phyloP scores from a whole-genome alignment of 768 basidiomycete species.

The Galerina marginata region DNA sequence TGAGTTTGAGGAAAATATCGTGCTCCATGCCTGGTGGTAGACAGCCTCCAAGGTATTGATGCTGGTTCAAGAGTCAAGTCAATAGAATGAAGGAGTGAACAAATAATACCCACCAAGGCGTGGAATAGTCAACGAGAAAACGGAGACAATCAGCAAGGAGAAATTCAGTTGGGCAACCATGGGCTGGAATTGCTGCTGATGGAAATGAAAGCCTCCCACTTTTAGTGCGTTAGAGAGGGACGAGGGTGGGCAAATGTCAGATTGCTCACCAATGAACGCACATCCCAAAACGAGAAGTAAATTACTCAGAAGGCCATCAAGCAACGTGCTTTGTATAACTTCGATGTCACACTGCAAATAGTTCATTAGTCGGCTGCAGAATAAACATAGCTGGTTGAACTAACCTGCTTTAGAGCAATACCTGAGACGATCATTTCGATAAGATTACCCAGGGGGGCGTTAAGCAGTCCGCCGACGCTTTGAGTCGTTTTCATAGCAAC shows the following conservation, averaged over 20 bases:
- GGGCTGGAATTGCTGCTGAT: slow-evolving; percentile 56
- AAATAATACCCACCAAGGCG: slow-evolving; percentile 50
- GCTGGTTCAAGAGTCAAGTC: slow-evolving; percentile 29
- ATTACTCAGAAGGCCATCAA: slow-evolving; percentile 63
- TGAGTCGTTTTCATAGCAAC: slow-evolving; percentile 53
- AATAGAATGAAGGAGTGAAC: slow-evolving; percentile 7
- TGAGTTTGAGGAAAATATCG: slow-evolving; percentile 47
- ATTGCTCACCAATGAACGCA: slow-evolving; percentile 78
- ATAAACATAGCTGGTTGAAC: slow-evolving; percentile 12
- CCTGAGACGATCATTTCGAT: slow-evolving; percentile 59
- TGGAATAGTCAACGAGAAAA: slow-evolving; percentile 71
- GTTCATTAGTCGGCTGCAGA: not conserved
- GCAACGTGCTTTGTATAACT: slow-evolving; percentile 55
- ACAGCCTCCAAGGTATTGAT: slow-evolving; percentile 40
- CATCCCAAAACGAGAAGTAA: slow-evolving; percentile 87
- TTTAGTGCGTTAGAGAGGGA: not conserved
- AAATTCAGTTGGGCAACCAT: slow-evolving; percentile 70
- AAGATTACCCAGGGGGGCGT: slow-evolving; percentile 58
- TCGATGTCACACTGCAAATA: slow-evolving; percentile 52
- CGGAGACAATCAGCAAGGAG: slow-evolving; percentile 69
- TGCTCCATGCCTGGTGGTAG: slow-evolving; percentile 43
- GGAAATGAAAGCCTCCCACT: slow-evolving; percentile 56
- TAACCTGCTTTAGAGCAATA: slow-evolving; percentile 43
- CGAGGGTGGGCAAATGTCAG: not conserved
- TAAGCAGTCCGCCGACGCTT: slow-evolving; percentile 57